These are phyloP conservation scores for Dryas alaskensis DNA, from an alignment of 306 rosid genomes.

Conservation along the genomic window DNA sequence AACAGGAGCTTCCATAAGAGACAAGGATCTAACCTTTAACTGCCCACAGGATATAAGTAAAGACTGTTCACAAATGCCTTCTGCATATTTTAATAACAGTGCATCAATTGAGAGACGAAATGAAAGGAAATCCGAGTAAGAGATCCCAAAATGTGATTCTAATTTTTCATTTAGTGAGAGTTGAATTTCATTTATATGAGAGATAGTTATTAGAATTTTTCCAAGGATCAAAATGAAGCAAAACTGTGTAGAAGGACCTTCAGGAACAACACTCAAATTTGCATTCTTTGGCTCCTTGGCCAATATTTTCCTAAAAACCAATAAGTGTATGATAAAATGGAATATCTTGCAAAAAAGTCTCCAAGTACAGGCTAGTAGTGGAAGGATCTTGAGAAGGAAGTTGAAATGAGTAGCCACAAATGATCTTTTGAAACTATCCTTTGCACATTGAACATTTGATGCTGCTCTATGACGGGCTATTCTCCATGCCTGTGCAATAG, in stretches of 20 bases:
- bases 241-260: conserved; percentile 37
- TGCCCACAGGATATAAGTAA: conserved; percentile 69
- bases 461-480: conserved; percentile 78
- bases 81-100: conserved; percentile 42
- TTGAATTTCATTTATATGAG: conserved; percentile 47
- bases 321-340: conserved; percentile 29
- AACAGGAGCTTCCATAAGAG: conserved; percentile 34
- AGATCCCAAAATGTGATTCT: conserved; percentile 50
- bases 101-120: conserved; percentile 46
- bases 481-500: conserved; percentile 75
- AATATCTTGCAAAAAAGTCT: conserved; percentile 35
- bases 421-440: conserved; percentile 26
- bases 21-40: conserved; percentile 49
- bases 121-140: conserved; percentile 42
- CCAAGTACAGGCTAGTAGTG: conserved; percentile 44
- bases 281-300: conserved; percentile 41
- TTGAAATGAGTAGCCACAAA: conserved; percentile 20
- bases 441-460: conserved; percentile 35
- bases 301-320: conserved; percentile 26
- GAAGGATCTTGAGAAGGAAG: conserved; percentile 34
- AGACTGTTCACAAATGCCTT: conserved; percentile 58
- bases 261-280: conserved; percentile 32
- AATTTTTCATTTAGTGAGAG: conserved; percentile 45
- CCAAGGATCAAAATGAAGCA: conserved; percentile 62
- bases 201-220: conserved; percentile 46